Conservation (phyloP, 2,329 filamentous ascomycete genomes). For the Talaromyces sp. region DNA sequence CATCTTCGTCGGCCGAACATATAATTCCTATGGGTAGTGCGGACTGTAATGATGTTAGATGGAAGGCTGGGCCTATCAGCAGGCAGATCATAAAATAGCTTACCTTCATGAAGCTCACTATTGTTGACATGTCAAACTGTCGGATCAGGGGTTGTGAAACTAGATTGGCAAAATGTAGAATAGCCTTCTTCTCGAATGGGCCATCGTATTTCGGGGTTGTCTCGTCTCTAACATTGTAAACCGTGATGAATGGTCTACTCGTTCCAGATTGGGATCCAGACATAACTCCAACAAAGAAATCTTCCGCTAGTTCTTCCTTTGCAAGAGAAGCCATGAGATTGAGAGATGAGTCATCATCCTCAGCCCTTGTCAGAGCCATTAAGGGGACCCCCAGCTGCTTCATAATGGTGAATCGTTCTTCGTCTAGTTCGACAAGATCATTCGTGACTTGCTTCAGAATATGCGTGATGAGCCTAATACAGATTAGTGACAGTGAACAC, state of each 20-base stretch:
- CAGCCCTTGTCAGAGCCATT: not conserved
- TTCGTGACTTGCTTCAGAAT: constrained; percentile 9
- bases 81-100: not conserved
- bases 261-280: not conserved
- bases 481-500: not conserved
- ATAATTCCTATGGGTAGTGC: constrained; percentile 14
- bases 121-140: constrained; percentile 4
- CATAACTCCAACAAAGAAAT: constrained; percentile 11
- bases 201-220: constrained; percentile 10
- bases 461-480: constrained; percentile 6
- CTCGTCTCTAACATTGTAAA: constrained; percentile 9
- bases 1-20: constrained; percentile 1
- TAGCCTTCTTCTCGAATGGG: not conserved
- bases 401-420: constrained; percentile 8
- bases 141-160: constrained; percentile 6
- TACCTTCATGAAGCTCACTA: constrained; percentile 15
- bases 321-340: constrained; percentile 6
- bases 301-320: constrained; percentile 1
- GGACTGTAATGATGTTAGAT: not conserved
- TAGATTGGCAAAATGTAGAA: constrained; percentile 7
- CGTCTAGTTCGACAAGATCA: constrained; percentile 4
- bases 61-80: no score
- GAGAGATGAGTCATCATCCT: not conserved
- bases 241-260: not conserved
- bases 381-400: constrained; percentile 4